A percentile compares a stretch with the other conserved stretches of the same genome.
These are phyloP conservation scores for Viola pubescens DNA, from an alignment of 441 rosid genomes.

Conservation along the genomic window DNA sequence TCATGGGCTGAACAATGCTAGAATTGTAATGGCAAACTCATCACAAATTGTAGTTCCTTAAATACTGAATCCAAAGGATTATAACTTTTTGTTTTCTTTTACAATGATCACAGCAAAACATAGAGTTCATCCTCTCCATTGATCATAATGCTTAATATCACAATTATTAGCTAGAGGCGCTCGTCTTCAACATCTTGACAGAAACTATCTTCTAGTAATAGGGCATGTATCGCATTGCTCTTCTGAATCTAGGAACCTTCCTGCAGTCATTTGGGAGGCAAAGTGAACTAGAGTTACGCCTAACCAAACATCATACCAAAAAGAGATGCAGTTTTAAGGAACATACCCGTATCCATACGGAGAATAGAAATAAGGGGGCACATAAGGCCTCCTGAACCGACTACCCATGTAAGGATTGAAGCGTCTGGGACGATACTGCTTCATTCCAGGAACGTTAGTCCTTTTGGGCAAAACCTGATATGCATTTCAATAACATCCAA, in stretches of 20 bases:
- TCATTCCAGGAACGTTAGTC: slow-evolving; percentile 90
- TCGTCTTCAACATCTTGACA: not conserved
- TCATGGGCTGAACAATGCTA: too few relatives aligned
- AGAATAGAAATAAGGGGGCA: slow-evolving; percentile 65
- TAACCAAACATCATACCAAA: not conserved
- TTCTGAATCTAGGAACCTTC: slow-evolving; percentile 81
- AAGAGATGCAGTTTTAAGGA: not conserved
- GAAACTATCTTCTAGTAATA: slow-evolving; percentile 35
- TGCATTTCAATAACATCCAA: not conserved
- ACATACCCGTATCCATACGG: slow-evolving; percentile 83
- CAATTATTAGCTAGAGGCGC: not conserved
- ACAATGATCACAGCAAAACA: not conserved
- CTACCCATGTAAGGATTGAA: slow-evolving; percentile 62
- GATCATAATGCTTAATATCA: not conserved
- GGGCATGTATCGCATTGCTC: slow-evolving; percentile 87
- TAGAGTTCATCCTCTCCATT: slow-evolving; percentile 1
- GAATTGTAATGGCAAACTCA: too few relatives aligned
- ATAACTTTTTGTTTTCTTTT: too few relatives aligned
- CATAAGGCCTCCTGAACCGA: slow-evolving; percentile 65
- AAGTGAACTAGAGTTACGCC: not conserved
- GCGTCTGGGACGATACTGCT: slow-evolving; percentile 72
- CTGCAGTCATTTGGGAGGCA: slow-evolving; percentile 34
- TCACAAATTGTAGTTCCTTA: too few relatives aligned
- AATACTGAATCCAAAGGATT: too few relatives aligned
- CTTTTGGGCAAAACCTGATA: slow-evolving; percentile 74